Conservation (phyloP, 352 stramenopile species). For the Globisporangium heterothallicum region DNA sequence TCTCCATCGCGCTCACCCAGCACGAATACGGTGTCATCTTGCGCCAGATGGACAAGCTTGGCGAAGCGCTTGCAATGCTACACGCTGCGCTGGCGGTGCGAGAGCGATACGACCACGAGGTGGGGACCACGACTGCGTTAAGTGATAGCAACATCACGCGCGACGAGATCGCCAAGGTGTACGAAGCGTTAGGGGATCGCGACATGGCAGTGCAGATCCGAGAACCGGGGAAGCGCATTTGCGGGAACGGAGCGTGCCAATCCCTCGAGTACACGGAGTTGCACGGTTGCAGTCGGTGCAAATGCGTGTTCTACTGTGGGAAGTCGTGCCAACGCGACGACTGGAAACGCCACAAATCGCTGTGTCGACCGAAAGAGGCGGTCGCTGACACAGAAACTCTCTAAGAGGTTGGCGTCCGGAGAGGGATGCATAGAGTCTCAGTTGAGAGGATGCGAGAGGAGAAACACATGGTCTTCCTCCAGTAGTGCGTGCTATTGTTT, state of each 20-base stretch:
- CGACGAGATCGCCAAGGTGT: conserved; percentile 67
- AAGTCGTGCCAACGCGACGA: conserved; percentile 58
- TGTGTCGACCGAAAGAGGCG: conserved; percentile 22
- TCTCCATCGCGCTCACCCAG: conserved; percentile 57
- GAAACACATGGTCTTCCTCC: no score
- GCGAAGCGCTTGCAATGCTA: conserved; percentile 48
- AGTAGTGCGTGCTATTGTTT: no score
- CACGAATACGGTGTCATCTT: conserved; percentile 45
- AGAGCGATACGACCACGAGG: conserved; percentile 27
- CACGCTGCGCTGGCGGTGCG: conserved; percentile 36
- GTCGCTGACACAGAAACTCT: no score
- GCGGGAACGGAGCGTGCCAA: conserved; percentile 41
- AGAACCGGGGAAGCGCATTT: conserved; percentile 42
- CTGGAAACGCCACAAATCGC: conserved; percentile 59
- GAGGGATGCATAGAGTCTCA: no score
- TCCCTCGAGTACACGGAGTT: conserved; percentile 48
- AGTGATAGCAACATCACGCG: conserved; percentile 62
- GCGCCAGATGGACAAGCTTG: conserved; percentile 35
- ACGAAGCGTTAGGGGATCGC: conserved; percentile 56
- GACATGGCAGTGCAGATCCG: conserved; percentile 34
- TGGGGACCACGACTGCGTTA: conserved; percentile 30
- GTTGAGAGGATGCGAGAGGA: no score
- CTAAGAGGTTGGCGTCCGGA: no score
- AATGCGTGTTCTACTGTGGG: conserved; percentile 65
- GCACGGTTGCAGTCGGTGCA: conserved; percentile 49